Evolutionary conservation across 441 rosid genomes (phyloP).

Genomic region (Isatis lusitanica): DNA sequence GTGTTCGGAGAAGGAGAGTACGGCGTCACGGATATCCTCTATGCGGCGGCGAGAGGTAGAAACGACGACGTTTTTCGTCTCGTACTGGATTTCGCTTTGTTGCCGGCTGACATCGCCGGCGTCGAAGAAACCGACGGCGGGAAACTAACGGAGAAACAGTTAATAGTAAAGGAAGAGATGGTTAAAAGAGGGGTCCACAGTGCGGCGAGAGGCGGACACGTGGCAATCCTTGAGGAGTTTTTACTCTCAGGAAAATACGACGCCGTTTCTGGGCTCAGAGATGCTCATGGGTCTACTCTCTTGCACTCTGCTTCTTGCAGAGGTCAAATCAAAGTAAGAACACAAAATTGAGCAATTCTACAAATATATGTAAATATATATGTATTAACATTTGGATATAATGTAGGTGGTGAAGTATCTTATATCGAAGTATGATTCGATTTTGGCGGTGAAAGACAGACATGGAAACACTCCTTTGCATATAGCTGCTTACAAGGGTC

Average conservation of each 20-base stretch:
- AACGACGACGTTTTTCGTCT: constrained; percentile 62
- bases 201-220: constrained; percentile 88
- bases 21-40: constrained; percentile 82
- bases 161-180: constrained; percentile 64
- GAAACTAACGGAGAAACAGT: constrained; percentile 37
- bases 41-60: constrained; percentile 82
- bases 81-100: constrained; percentile 49
- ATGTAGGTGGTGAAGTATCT: constrained; percentile 76
- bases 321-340: constrained; percentile 76
- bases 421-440: constrained; percentile 46
- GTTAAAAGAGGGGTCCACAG: constrained; percentile 85
- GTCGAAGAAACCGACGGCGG: constrained; percentile 37
- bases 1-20: constrained; percentile 97
- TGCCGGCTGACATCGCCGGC: constrained; percentile 41
- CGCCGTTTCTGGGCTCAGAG: constrained; percentile 52
- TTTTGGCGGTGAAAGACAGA: constrained; percentile 51
- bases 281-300: constrained; percentile 66
- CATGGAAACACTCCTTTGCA: constrained; percentile 87
- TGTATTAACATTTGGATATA: neutral
- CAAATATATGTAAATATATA: neutral
- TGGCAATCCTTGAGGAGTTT: constrained; percentile 62
- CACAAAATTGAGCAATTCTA: neutral
- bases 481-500: constrained; percentile 78
- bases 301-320: constrained; percentile 85
- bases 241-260: constrained; percentile 43